phyloP scores from a whole-genome alignment of 106 monocot genomes.

The Allium sativum region DNA sequence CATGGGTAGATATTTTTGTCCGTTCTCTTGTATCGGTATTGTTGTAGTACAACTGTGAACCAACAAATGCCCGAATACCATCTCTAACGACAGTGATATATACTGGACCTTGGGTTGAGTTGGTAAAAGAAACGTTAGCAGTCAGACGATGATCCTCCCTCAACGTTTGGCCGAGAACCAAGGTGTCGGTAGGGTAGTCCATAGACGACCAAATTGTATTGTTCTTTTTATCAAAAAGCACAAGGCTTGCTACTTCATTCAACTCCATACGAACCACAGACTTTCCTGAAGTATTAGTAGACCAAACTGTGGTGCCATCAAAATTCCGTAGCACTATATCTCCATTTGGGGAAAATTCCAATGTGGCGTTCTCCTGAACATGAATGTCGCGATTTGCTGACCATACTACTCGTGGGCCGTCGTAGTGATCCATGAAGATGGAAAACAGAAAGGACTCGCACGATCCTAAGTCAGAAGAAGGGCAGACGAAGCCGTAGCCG shows the following conservation, averaged over 20 bases:
- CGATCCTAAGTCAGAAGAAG: background rate
- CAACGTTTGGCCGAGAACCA: slow-evolving; percentile 34
- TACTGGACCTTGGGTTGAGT: slow-evolving; percentile 6
- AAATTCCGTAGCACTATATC: slow-evolving; percentile 38
- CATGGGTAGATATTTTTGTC: background rate
- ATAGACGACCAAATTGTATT: slow-evolving; percentile 39
- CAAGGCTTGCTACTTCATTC: slow-evolving; percentile 28
- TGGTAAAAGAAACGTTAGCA: slow-evolving; percentile 13
- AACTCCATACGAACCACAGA: slow-evolving; percentile 27
- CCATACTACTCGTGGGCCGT: slow-evolving; percentile 37
- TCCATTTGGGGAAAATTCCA: slow-evolving; percentile 32
- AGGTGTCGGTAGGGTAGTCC: slow-evolving; percentile 39
- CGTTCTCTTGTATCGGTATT: background rate
- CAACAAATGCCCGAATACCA: slow-evolving; percentile 11
- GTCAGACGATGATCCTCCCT: slow-evolving; percentile 13
- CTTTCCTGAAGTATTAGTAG: slow-evolving; percentile 27
- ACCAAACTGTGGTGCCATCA: slow-evolving; percentile 32
- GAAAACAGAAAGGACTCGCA: slow-evolving; percentile 34
- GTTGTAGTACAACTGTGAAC: slow-evolving; percentile 7
- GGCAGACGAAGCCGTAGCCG: slow-evolving; percentile 32
- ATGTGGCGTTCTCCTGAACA: slow-evolving; percentile 32
- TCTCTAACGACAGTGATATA: slow-evolving; percentile 8
- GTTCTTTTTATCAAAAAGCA: slow-evolving; percentile 18
- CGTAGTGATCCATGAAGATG: slow-evolving; percentile 17
- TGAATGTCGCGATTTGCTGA: slow-evolving; percentile 38